These are phyloP conservation scores for Boletus smithii DNA, from an alignment of 1,284 basidiomycete species.

Conservation along the genomic window DNA sequence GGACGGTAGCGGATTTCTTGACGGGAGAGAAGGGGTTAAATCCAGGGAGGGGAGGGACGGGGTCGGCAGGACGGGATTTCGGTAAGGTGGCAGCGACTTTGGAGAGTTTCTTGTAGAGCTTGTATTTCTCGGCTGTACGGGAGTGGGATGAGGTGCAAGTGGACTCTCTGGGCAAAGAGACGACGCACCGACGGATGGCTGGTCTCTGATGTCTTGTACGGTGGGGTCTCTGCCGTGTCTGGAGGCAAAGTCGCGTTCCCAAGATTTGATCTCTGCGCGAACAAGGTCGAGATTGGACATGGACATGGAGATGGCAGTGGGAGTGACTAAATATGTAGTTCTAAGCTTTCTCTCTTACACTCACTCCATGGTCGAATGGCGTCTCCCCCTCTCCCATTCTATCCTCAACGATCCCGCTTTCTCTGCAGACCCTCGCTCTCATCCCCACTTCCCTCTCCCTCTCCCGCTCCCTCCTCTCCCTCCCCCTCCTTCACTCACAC, in stretches of 20 bases:
- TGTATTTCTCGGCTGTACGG: slow-evolving; percentile 72
- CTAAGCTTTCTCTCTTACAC: too few species aligned
- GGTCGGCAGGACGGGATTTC: slow-evolving; percentile 47
- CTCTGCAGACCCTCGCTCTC: slow-evolving; percentile 47
- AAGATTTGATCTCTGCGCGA: slow-evolving; percentile 75
- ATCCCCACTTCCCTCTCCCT: slow-evolving; percentile 40
- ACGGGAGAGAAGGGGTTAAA: slow-evolving; percentile 77
- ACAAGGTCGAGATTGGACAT: slow-evolving; percentile 51
- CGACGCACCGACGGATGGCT: slow-evolving; percentile 67
- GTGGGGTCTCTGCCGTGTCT: slow-evolving; percentile 62
- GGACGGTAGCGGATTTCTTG: slow-evolving; percentile 45
- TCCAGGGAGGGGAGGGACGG: slow-evolving; percentile 47
- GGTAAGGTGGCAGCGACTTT: slow-evolving; percentile 55
- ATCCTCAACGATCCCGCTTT: slow-evolving; percentile 51
- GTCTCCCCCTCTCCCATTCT: slow-evolving; percentile 18
- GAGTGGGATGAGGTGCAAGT: too few species aligned
- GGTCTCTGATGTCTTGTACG: slow-evolving; percentile 73
- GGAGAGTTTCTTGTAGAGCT: slow-evolving; percentile 73
- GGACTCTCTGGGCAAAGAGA: too few species aligned
- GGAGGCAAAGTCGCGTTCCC: slow-evolving; percentile 75
- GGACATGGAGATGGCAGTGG: background rate
- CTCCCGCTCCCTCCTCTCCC: background rate
- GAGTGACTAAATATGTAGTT: background rate
- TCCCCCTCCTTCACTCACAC: background rate
- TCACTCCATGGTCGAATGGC: background rate